Conservation (phyloP, 139 green algal species). For the Coelastrella sp. region DNA sequence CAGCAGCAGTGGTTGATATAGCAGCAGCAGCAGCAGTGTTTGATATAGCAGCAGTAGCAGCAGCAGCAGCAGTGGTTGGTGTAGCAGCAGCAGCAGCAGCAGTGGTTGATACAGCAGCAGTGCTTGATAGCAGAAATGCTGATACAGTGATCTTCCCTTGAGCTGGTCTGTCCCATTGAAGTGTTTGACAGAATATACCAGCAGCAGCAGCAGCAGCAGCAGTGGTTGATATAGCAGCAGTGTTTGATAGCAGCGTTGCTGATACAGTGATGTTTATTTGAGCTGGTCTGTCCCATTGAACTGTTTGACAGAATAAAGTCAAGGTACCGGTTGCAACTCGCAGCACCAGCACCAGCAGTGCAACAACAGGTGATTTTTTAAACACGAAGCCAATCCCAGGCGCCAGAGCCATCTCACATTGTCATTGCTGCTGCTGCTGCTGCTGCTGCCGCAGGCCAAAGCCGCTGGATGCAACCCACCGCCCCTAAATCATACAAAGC, state of each 20-base stretch:
- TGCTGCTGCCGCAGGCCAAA: conserved; percentile 7
- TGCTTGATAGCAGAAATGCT: no score
- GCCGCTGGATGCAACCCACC: conserved; percentile 24
- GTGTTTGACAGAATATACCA: background rate
- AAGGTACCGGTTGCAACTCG: background rate
- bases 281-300: no score
- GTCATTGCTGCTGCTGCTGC: background rate
- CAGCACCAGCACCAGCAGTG: background rate
- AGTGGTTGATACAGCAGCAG: background rate
- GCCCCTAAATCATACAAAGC: conserved; percentile 21
- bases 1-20: background rate
- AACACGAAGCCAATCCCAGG: no score
- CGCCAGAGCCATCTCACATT: background rate
- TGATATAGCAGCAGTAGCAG: background rate
- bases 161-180: no score
- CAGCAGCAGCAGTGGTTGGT: background rate
- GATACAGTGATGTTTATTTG: no score
- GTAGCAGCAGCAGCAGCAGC: background rate
- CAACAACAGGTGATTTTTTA: no score
- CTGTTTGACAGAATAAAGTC: background rate
- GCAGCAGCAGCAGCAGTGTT: background rate
- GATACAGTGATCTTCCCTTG: no score
- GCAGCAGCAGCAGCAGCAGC: background rate
- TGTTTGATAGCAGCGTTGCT: no score
- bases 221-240: background rate